A percentile compares a stretch with the other conserved stretches of the same genome.
Conservation (phyloP, 768 basidiomycete genomes). For the Pleurotus tuber-regium region DNA sequence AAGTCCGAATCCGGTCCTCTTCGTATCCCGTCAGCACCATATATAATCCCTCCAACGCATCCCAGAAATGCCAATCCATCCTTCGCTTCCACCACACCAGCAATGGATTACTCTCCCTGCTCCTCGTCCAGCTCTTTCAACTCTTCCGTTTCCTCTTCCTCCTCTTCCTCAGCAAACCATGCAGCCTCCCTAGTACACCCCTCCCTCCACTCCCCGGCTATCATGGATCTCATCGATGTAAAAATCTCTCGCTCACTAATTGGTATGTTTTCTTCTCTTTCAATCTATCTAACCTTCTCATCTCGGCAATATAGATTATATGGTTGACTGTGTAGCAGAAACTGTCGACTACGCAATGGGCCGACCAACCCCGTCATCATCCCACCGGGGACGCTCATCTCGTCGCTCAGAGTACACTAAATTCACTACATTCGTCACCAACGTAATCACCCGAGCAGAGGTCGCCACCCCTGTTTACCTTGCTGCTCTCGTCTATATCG, state of each 20-base stretch:
- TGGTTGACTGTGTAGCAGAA: slow-evolving; percentile 66
- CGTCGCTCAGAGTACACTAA: slow-evolving; percentile 51
- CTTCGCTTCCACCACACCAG: slow-evolving; percentile 7
- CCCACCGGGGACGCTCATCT: slow-evolving; percentile 42
- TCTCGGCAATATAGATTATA: slow-evolving; percentile 50
- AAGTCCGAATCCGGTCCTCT: slow-evolving; percentile 8
- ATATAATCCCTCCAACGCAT: slow-evolving; percentile 12
- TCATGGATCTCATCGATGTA: slow-evolving; percentile 66
- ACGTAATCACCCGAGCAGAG: slow-evolving; percentile 72
- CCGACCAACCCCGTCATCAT: slow-evolving; percentile 52
- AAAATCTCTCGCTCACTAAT: slow-evolving; percentile 61
- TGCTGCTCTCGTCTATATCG: slow-evolving; percentile 72
- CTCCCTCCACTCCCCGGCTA: slow-evolving; percentile 57
- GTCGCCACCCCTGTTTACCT: slow-evolving; percentile 69
- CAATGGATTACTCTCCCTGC: slow-evolving; percentile 16
- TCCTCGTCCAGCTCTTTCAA: slow-evolving; percentile 21
- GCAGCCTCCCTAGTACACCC: slow-evolving; percentile 60
- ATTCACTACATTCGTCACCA: slow-evolving; percentile 64
- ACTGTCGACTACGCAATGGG: slow-evolving; percentile 77
- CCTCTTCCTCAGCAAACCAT: slow-evolving; percentile 34
- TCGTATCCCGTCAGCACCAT: slow-evolving; percentile 8
- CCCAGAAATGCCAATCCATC: slow-evolving; percentile 8
- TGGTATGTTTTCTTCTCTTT: slow-evolving; percentile 43
- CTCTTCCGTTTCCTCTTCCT: slow-evolving; percentile 24
- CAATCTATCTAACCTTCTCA: not conserved